These are phyloP conservation scores for Chernovozyma sophiae-reginae DNA, from an alignment of 1,139 yeast genomes.

Conservation along the genomic window DNA sequence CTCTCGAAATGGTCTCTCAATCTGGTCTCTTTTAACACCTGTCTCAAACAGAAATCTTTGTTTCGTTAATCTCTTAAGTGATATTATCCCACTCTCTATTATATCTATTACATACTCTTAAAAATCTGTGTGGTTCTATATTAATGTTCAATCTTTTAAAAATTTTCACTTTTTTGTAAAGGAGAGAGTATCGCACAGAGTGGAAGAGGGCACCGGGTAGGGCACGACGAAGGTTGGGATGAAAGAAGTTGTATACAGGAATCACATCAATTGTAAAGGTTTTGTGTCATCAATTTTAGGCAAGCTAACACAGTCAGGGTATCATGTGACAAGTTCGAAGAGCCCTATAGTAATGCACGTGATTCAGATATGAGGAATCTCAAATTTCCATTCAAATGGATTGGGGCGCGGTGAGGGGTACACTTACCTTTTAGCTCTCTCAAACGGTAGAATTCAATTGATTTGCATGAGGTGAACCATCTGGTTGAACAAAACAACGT, in stretches of 20 bases:
- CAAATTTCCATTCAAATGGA: too few relatives aligned
- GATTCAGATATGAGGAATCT: too few relatives aligned
- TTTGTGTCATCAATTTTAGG: slow-evolving; percentile 1
- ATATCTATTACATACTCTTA: slow-evolving; percentile 9
- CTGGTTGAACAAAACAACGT: too few relatives aligned
- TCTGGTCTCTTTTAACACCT: too few relatives aligned
- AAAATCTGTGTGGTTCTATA: slow-evolving; percentile 9
- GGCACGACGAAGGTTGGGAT: slow-evolving; percentile 1
- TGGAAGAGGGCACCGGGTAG: neutral
- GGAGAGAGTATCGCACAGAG: slow-evolving; percentile 2
- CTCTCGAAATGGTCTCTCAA: too few relatives aligned
- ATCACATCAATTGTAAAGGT: neutral
- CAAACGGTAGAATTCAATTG: too few relatives aligned
- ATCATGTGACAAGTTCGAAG: slow-evolving; percentile 5
- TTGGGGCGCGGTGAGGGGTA: too few relatives aligned
- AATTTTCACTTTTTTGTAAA: slow-evolving; percentile 9
- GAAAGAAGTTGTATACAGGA: slow-evolving; percentile 1
- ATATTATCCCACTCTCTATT: neutral
- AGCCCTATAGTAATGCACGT: slow-evolving; percentile 15
- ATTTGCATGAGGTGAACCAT: too few relatives aligned
- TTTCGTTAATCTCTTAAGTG: too few relatives aligned
- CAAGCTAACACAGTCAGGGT: neutral
- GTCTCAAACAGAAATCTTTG: too few relatives aligned
- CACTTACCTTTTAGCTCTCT: too few relatives aligned
- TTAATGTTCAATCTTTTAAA: slow-evolving; percentile 4